phyloP scores from a whole-genome alignment of 192 early-diverging fungal species.

The Backusella sp. region DNA sequence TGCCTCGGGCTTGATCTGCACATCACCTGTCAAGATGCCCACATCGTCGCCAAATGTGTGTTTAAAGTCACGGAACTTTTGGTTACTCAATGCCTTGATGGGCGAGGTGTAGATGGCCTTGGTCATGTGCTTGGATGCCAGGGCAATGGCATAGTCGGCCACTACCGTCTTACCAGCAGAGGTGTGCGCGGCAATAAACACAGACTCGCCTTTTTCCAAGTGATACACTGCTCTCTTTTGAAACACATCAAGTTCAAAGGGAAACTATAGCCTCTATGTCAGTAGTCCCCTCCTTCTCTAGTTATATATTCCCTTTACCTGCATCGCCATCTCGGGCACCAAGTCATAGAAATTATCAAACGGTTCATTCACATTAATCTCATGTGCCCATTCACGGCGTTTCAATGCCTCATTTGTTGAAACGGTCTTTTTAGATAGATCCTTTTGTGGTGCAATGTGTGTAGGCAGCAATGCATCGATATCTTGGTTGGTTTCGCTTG shows the following conservation, averaged over 20 bases:
- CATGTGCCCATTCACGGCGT: constrained; percentile 87
- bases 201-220: constrained; percentile 91
- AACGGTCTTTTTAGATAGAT: constrained; percentile 8
- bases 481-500: constrained; percentile 4
- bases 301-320: constrained; percentile 36
- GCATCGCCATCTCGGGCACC: constrained; percentile 85
- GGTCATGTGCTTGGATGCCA: constrained; percentile 94
- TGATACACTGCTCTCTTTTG: constrained; percentile 97
- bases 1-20: constrained; percentile 96
- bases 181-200: constrained; percentile 98
- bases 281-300: neutral
- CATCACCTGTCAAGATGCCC: constrained; percentile 96
- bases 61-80: constrained; percentile 97
- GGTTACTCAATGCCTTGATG: constrained; percentile 98
- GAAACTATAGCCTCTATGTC: constrained; percentile 51
- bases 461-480: constrained; percentile 36
- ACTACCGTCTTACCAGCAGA: constrained; percentile 98
- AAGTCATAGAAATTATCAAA: constrained; percentile 89
- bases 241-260: constrained; percentile 95
- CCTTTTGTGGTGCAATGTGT: constrained; percentile 1
- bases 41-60: constrained; percentile 86
- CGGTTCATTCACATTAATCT: constrained; percentile 80
- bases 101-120: constrained; percentile 97
- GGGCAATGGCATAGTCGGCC: constrained; percentile 96
- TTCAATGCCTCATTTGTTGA: constrained; percentile 23